Evolutionary conservation across 1,284 basidiomycete genomes (phyloP), one percentile per base, ranked within the genome.

Genomic region (Leccinum fallax): DNA sequence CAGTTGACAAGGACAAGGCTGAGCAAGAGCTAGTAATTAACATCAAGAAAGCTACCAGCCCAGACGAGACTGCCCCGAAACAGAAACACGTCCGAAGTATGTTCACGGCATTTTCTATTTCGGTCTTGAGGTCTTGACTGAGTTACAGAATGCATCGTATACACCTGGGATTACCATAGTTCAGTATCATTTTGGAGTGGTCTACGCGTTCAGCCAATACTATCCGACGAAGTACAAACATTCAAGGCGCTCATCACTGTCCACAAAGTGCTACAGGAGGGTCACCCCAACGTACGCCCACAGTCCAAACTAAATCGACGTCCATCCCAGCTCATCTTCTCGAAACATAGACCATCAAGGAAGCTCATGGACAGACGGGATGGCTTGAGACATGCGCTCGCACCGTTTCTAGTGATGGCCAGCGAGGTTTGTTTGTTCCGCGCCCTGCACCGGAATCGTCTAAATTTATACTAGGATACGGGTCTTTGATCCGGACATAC

Each of bases 91-190:
- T 98, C 70, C 87, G 95, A 74, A 97, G 95, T 97, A 76, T 74
- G 93, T 85, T 30, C 24, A 51, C 51, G 46, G 56, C 34, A 34
- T 40, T 4, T 53, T 49, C 56, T n/a, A n/a, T 43, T 55, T 48
- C 24, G 58, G n/a, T 59, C 53, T 30, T 55, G 32, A 24, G 21
- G 62, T 48, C 68, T 70, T 46, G 49, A 72, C 61, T 15, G 46
- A 36, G 46, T 58, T 24, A 15, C 74, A 97, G 95, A 97, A 81
- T 94, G 92, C 70, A 97, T 98, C 74, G 93, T 98, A 36, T 98
- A 95, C 77, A 97, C 95, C 15, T 97, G 95, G 95, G 95, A 98
- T 76, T 97, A 97, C 74, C 95, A 97, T 74, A 92, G 93, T n/a
- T 97, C 95, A 43, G 88, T 94, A 69, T 95, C 95, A 7, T 96